A percentile compares a stretch with the other conserved stretches of the same genome.
Evolutionary conservation across 257 asterid species (phyloP).

Genomic region (Solanum lycopersicoides): DNA sequence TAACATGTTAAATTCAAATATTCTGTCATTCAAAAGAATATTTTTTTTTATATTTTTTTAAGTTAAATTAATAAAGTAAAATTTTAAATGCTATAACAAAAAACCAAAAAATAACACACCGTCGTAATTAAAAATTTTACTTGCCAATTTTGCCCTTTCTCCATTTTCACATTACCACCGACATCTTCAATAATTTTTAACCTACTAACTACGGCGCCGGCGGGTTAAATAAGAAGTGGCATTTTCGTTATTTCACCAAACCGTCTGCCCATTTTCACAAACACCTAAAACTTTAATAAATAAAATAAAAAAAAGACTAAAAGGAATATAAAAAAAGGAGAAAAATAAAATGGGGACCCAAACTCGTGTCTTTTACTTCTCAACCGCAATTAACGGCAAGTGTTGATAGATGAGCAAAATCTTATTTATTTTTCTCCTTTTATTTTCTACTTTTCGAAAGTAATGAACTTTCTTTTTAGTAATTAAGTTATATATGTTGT

Average conservation of each 20-base stretch:
- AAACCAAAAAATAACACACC: too few relatives aligned
- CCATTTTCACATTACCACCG: background rate
- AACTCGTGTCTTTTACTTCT: constrained; percentile 29
- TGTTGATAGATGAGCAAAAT: background rate
- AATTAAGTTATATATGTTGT: background rate
- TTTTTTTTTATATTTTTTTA: too few relatives aligned
- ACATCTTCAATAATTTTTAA: background rate
- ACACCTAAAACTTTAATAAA: background rate
- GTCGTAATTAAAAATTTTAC: background rate
- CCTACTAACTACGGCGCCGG: background rate
- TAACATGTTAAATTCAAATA: background rate
- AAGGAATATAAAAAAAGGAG: background rate
- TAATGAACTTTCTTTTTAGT: background rate
- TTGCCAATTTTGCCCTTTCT: background rate
- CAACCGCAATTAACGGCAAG: constrained; percentile 87
- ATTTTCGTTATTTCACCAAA: background rate
- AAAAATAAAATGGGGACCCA: constrained; percentile 8
- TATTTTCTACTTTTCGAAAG: background rate
- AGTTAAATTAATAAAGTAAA: too few relatives aligned
- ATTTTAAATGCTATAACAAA: background rate
- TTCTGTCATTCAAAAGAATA: too few relatives aligned
- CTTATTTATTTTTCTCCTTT: background rate
- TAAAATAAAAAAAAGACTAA: background rate
- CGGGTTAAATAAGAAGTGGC: background rate
- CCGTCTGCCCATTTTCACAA: background rate